phyloP scores from a whole-genome alignment of 495 filamentous ascomycete species.

The Penicillium desertorum region DNA sequence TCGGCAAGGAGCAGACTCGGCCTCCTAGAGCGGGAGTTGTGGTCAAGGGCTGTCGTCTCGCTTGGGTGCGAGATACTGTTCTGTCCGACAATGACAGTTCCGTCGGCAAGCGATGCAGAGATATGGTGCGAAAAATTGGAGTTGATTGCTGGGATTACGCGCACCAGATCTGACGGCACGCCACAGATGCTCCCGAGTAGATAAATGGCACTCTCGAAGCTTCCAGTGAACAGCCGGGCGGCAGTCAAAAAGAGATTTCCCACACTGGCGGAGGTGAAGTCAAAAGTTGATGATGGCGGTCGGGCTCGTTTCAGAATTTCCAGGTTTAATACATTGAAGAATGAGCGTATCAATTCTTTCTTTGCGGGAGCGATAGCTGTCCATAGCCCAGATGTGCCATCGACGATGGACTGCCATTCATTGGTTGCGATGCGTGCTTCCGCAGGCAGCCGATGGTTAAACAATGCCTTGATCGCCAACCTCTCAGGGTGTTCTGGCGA shows the following conservation, averaged over 20 bases:
- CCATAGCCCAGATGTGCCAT: conserved; percentile 76
- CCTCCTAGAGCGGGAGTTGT: conserved; percentile 30
- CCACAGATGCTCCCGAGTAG: conserved; percentile 77
- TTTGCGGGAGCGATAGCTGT: conserved; percentile 73
- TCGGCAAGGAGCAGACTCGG: conserved; percentile 45
- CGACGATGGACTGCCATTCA: conserved; percentile 90
- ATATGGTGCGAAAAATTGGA: conserved; percentile 94
- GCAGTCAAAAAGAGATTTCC: conserved; percentile 92
- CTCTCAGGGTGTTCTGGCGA: conserved; percentile 59
- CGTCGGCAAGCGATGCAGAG: conserved; percentile 73
- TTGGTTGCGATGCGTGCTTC: conserved; percentile 39
- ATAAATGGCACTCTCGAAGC: conserved; percentile 79
- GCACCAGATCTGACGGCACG: conserved; percentile 65
- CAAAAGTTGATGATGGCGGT: conserved; percentile 73
- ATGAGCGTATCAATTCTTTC: conserved; percentile 85
- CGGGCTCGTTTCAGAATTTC: conserved; percentile 87
- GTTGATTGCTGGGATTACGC: conserved; percentile 87
- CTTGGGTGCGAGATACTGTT: conserved; percentile 90
- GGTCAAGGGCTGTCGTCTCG: conserved; percentile 51
- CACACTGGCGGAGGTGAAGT: conserved; percentile 85
- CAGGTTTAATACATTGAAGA: conserved; percentile 82
- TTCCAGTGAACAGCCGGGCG: conserved; percentile 76
- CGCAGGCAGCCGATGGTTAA: conserved; percentile 78
- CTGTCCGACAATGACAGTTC: conserved; percentile 81
- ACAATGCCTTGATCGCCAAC: conserved; percentile 70